Evolutionary conservation across 1,284 basidiomycete genomes (phyloP), one percentile per base, ranked within the genome.

Genomic region (Malassezia psittaci): DNA sequence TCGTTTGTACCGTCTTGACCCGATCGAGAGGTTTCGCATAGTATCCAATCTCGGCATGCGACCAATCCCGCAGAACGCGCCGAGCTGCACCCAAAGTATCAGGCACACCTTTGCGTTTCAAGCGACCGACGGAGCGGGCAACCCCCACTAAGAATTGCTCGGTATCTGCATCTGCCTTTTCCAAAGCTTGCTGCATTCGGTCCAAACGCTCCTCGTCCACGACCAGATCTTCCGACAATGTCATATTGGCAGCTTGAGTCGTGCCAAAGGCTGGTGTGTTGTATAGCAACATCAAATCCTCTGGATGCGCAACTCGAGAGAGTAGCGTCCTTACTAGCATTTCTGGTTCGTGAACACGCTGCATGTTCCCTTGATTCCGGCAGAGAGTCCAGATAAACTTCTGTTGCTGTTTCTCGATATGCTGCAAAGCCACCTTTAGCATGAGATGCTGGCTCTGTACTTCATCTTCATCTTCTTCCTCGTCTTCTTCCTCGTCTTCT

Each of bases 281-380:
- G 54, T 69, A 70, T 36, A 59, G 51, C 33, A 72, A 61, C 68
- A 72, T 72, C 40, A 72, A 62, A 34, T 72, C 69, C 42, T 65
- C 62, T 16, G 63, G 66, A 38, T 68, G 62, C 29, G 63, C 58
- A 5, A 69, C 61, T 41, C 64, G 61, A 37, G 61, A 61, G 3
- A 71, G 37, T 45, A 72, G 53, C n/a, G 60, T 57, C 53, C 62
- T 59, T 15, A 69, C 55, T 15, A 72, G 56, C 3, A 66, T 62
- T 13, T 67, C 34, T 4, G 70, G 70, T 46, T 72, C 69, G 52
- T 67, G 65, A 57, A 68, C 65, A 34, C 65, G 57, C 60, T 71
- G 65, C 12, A 73, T 61, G 34, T 65, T 54, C 19, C 70, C 70
- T 41, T 66, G 60, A 52, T 73, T 73, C 24, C 70, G 64, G 60